Evolutionary conservation across 2,329 filamentous ascomycete species (phyloP), one percentile per base, ranked within the genome.

Genomic region (Pseudovirgaria hyperparasitica): DNA sequence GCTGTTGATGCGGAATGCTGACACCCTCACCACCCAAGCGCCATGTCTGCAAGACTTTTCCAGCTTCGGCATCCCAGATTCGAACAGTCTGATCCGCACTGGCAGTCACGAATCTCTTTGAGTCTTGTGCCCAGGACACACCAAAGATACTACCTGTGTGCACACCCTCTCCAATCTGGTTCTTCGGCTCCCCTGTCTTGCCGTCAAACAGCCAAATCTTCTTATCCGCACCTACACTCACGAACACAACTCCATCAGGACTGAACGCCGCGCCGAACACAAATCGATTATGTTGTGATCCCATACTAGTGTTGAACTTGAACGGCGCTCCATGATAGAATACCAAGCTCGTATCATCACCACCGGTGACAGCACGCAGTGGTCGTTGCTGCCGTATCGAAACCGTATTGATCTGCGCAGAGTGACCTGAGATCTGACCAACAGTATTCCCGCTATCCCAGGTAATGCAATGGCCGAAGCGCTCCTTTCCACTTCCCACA

Each of bases 281-380:
- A 51, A 92, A 96, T 34, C 86, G 84, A 46, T 76, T 80, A 55
- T 98, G 90, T 45, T 82, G 67, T 11, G 71, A 76, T 34, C 76
- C 65, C 25, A 77, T 65, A 54, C 85, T 87, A n/a, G 68, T 76
- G 48, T 85, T 82, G 63, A 93, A 96, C 53, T 93, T 94, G 67
- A 94, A 98, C 1, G 90, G 90, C 1, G 81, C 81, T 5, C 90
- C 87, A 46, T 94, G 82, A 50, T 92, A 79, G 55, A 96, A 96
- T 44, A 87, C 85, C 54, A 93, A 63, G 48, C 75, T 81, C 47
- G 75, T 81, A 53, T 96, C 90, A 48, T 96, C 87, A 28, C 81
- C 82, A 9, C 81, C 90, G 2, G 90, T 94, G 9, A 82, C 85
- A 5, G 90, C 90, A 34, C 87, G 71, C 33, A 96, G 65, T n/a